Conservation (phyloP, 2,329 filamentous ascomycete genomes). For the Phialophora chinensis region DNA sequence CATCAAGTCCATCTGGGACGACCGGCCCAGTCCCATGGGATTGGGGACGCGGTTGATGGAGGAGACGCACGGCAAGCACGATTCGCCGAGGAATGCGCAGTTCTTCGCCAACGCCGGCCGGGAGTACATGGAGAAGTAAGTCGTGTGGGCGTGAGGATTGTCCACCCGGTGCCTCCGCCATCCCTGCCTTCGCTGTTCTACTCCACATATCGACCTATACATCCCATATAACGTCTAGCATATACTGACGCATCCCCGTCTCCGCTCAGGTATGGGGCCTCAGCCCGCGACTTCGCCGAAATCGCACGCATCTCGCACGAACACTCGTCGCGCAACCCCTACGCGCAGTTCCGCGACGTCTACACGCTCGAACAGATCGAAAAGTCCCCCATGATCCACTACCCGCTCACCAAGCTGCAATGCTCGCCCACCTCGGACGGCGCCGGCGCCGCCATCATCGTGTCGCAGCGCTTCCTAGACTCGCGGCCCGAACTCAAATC, state of each 20-base stretch:
- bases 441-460: constrained; percentile 83
- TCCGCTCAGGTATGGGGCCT: constrained; percentile 74
- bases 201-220: constrained; percentile 23
- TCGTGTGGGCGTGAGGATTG: not conserved
- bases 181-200: not conserved
- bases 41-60: constrained; percentile 79
- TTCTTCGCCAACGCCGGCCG: constrained; percentile 92
- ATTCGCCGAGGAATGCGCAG: constrained; percentile 84
- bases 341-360: constrained; percentile 94
- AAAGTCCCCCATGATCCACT: constrained; percentile 76
- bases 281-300: constrained; percentile 85
- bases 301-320: constrained; percentile 92
- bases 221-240: not conserved
- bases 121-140: constrained; percentile 92
- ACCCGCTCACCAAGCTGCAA: constrained; percentile 92
- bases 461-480: constrained; percentile 87
- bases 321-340: constrained; percentile 89
- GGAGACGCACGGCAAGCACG: constrained; percentile 77
- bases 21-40: constrained; percentile 78
- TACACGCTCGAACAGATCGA: constrained; percentile 86
- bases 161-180: too few species aligned
- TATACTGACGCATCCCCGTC: not conserved
- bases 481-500: constrained; percentile 80
- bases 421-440: constrained; percentile 97
- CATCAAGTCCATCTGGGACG: constrained; percentile 81